Conservation (phyloP, 805 yeast genomes). For the Naumovozyma baii region DNA sequence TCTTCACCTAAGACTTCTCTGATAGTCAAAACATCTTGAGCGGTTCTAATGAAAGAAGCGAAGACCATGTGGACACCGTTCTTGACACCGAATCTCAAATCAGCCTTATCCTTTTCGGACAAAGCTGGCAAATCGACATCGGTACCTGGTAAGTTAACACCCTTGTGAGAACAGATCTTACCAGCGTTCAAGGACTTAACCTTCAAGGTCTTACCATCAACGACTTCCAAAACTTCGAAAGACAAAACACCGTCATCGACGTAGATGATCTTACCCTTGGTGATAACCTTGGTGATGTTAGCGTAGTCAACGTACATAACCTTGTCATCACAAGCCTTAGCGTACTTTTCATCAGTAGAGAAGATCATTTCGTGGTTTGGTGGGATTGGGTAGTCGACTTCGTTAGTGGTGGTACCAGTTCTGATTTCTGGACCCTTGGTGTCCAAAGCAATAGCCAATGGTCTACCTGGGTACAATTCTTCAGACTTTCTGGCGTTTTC, state of each 20-base stretch:
- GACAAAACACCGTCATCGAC: conserved; percentile 97
- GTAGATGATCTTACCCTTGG: conserved; percentile 80
- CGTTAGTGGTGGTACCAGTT: conserved; percentile 87
- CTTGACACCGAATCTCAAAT: conserved; percentile 90
- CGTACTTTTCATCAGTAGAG: conserved; percentile 80
- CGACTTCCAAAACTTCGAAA: conserved; percentile 79
- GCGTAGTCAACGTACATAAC: conserved; percentile 87
- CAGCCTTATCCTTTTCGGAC: conserved; percentile 91
- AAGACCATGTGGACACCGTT: conserved; percentile 97
- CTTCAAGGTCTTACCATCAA: conserved; percentile 70
- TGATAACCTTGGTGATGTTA: conserved; percentile 92
- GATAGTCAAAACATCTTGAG: conserved; percentile 79
- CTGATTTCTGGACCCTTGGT: conserved; percentile 99
- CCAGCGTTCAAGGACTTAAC: conserved; percentile 91
- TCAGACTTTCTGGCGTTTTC: conserved; percentile 95
- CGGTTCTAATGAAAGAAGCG: conserved; percentile 96
- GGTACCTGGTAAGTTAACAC: conserved; percentile 97
- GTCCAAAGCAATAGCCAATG: conserved; percentile 95
- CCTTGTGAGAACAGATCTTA: conserved; percentile 93
- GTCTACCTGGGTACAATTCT: conserved; percentile 85
- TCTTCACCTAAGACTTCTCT: conserved; percentile 94
- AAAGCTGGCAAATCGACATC: conserved; percentile 98
- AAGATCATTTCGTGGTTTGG: conserved; percentile 86
- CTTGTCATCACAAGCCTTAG: conserved; percentile 62
- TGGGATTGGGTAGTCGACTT: conserved; percentile 70